Evolutionary conservation across 495 filamentous ascomycete species (phyloP).

Genomic region (Penicillium waksmanii): DNA sequence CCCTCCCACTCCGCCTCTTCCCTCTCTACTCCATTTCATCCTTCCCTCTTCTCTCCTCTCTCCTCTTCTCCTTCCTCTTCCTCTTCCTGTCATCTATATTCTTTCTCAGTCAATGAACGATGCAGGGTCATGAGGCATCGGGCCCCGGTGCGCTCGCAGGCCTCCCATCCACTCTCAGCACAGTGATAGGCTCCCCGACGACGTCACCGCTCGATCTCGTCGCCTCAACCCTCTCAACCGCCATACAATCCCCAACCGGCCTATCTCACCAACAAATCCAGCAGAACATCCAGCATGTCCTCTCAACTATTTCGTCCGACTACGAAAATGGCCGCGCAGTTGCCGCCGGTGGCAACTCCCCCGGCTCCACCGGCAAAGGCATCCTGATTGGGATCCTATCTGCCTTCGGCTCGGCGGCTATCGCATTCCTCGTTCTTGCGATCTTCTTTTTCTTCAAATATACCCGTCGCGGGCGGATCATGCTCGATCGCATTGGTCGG

Average conservation of each 20-base stretch:
- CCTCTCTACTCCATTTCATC: background rate
- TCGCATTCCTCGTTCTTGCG: conserved; percentile 79
- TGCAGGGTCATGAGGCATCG: conserved; percentile 51
- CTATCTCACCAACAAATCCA: conserved; percentile 34
- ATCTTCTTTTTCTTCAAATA: conserved; percentile 94
- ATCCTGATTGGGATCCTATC: conserved; percentile 94
- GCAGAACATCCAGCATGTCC: conserved; percentile 35
- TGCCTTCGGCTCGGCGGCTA: conserved; percentile 89
- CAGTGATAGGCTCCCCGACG: conserved; percentile 38
- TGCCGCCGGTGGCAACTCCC: conserved; percentile 42
- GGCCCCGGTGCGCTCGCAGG: conserved; percentile 43
- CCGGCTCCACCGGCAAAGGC: conserved; percentile 69
- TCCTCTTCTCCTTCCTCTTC: background rate
- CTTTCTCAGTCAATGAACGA: conserved; percentile 46
- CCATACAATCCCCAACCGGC: conserved; percentile 18
- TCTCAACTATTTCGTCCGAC: conserved; percentile 34
- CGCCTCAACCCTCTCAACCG: conserved; percentile 12
- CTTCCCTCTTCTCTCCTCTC: conserved; percentile 2
- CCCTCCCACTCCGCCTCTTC: conserved; percentile 5
- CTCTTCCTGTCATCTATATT: background rate
- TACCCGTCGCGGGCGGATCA: conserved; percentile 84
- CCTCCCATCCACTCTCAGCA: conserved; percentile 42
- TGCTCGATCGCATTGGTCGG: conserved; percentile 89
- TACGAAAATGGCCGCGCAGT: conserved; percentile 29
- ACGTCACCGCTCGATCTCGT: conserved; percentile 38